A percentile compares a stretch with the other conserved stretches of the same genome.
Conservation (phyloP, 176 grass and related monocot species). For the Aechmea fasciata region DNA sequence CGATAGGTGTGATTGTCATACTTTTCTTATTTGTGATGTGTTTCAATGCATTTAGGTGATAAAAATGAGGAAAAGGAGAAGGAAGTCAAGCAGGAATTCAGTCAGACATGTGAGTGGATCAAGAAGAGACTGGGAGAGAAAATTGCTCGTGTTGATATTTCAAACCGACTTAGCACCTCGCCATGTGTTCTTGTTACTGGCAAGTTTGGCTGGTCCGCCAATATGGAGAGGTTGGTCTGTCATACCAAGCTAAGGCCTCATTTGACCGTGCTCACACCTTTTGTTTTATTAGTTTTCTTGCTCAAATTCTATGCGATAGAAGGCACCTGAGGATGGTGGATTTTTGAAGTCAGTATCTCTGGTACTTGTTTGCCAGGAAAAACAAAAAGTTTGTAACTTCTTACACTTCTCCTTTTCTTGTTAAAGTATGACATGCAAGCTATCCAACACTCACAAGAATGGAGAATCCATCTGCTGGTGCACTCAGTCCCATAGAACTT, state of each 20-base stretch:
- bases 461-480: no score
- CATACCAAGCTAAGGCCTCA: not conserved
- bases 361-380: no score
- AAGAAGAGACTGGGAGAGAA: constrained; percentile 85
- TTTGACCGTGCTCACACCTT: not conserved
- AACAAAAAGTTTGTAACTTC: no score
- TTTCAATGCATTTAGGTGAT: constrained; percentile 46
- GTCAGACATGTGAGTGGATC: constrained; percentile 91
- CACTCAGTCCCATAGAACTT: no score
- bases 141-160: constrained; percentile 83
- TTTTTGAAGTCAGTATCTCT: no score
- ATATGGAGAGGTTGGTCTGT: constrained; percentile 76
- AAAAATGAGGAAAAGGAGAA: constrained; percentile 84
- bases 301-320: not conserved
- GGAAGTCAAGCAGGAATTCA: constrained; percentile 86
- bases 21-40: constrained; percentile 21
- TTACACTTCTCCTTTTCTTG: no score
- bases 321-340: not conserved
- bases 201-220: constrained; percentile 99
- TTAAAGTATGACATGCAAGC: no score
- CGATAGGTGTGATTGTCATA: not conserved
- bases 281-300: not conserved
- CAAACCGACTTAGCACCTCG: constrained; percentile 75
- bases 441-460: no score
- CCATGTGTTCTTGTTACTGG: constrained; percentile 91